A percentile compares a stretch with the other conserved stretches of the same genome.
These are phyloP conservation scores for Vigna mungo DNA, from an alignment of 306 rosid species.

Conservation along the genomic window DNA sequence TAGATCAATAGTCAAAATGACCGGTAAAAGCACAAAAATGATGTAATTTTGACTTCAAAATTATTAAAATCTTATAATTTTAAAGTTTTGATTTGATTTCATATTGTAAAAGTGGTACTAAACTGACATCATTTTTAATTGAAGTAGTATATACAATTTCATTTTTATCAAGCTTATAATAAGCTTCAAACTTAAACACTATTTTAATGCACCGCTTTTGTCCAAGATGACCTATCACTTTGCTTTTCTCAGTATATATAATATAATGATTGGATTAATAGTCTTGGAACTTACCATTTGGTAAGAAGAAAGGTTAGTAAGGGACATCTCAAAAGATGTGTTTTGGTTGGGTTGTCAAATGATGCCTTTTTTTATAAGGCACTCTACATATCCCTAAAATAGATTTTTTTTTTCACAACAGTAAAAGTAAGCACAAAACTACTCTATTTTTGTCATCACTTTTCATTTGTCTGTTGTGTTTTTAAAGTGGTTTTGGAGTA, in stretches of 20 bases:
- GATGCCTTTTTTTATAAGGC: constrained; percentile 32
- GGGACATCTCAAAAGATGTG: constrained; percentile 45
- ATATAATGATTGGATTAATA: constrained; percentile 7
- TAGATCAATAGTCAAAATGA: background rate
- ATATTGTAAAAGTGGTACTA: too few relatives aligned
- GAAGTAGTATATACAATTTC: too few relatives aligned
- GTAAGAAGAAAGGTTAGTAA: constrained; percentile 35
- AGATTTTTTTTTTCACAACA: constrained; percentile 5
- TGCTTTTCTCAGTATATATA: constrained; percentile 8
- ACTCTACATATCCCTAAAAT: constrained; percentile 39
- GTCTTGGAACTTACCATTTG: constrained; percentile 22
- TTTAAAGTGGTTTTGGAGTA: background rate
- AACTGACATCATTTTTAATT: too few relatives aligned
- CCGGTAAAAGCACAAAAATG: background rate
- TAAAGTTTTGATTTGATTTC: too few relatives aligned
- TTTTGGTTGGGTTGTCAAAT: constrained; percentile 39
- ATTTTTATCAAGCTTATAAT: too few relatives aligned
- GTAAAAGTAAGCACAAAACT: constrained; percentile 34
- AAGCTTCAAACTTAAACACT: too few relatives aligned
- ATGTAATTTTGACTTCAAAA: too few relatives aligned
- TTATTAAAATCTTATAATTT: too few relatives aligned
- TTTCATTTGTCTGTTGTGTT: background rate
- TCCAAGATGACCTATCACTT: too few relatives aligned
- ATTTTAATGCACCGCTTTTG: too few relatives aligned
- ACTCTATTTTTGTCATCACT: background rate